Evolutionary conservation across 768 basidiomycete species (phyloP), one percentile per base, ranked within the genome.

Genomic region (Phaffia australis): DNA sequence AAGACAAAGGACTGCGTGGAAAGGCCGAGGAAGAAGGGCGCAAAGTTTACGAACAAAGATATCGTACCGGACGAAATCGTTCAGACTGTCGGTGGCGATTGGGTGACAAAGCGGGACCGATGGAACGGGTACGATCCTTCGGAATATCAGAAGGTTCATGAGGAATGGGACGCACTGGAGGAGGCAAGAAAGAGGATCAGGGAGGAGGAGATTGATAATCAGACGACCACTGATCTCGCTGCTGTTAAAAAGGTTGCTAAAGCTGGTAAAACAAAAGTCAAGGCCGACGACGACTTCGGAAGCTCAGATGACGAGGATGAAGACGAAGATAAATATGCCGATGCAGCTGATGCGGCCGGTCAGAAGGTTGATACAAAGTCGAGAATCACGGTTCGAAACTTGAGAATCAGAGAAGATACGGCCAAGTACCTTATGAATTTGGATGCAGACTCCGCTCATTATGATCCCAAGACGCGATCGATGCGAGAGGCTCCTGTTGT

Each of bases 331-430:
- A 95, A 97, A 78, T 98, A 98, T 72, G 95, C 95, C 16, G 95
- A 99, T 73, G 87, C 89, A 27, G 94, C 94, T 15, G 94, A 99
- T 72, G 92, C 91, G 50, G 93, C 97, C 4, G 95, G 95, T 19
- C 95, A 99, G 76, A 95, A 97, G 76, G 80, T 98, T 71, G 95
- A 99, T 76, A 89, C 93, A 19, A 98, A 99, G 79, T 95, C 92
- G 25, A 87, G 95, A 63, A 93, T 99, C 65, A 98, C 95, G 21
- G 95, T 99, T 68, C 85, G 95, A 69, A 98, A 99, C 78, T 80
- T 99, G 73, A 88, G 95, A 79, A 98, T 99, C 71, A 87, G 95
- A 74, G 95, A 99, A 78, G 95, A 99, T 75, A 98, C 94, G 1
- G 95, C 95, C 14, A 99, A 99, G 76, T 99, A 99, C 75, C 83